phyloP scores from a whole-genome alignment of 2,329 filamentous ascomycete species.

The Clarireedia monteithiana region DNA sequence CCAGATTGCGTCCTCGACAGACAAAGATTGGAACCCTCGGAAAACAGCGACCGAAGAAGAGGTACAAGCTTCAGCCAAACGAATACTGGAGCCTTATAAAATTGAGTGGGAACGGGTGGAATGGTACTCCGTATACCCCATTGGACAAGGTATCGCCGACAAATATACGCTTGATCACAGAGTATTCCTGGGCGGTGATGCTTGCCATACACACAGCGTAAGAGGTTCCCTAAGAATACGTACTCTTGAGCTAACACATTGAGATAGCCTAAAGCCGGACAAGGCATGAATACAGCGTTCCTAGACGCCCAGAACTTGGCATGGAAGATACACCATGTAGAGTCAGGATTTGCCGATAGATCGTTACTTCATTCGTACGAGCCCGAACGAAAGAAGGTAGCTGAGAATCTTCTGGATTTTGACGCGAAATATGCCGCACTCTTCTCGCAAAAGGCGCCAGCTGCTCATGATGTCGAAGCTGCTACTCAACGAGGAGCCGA shows the following conservation, averaged over 20 bases:
- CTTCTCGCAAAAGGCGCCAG: conserved; percentile 72
- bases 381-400: conserved; percentile 74
- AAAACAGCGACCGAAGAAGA: conserved; percentile 55
- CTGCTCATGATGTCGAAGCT: conserved; percentile 62
- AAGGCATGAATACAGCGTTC: conserved; percentile 76
- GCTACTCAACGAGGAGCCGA: conserved; percentile 40
- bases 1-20: conserved; percentile 55
- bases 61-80: conserved; percentile 58
- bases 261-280: conserved; percentile 63
- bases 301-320: conserved; percentile 81
- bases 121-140: conserved; percentile 72
- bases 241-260: conserved; percentile 48
- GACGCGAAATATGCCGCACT: conserved; percentile 85
- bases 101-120: conserved; percentile 61
- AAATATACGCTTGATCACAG: conserved; percentile 59
- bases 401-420: conserved; percentile 76
- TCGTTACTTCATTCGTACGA: conserved; percentile 79
- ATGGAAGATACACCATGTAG: conserved; percentile 93
- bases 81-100: conserved; percentile 57
- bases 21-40: conserved; percentile 52
- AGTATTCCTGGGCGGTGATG: conserved; percentile 69
- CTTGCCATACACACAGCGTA: conserved; percentile 72
- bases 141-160: conserved; percentile 65
- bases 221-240: conserved; percentile 25
- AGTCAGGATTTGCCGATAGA: conserved; percentile 70